Evolutionary conservation across 805 yeast species (phyloP), one percentile per base, ranked within the genome.

Genomic region (Cyberlindnera galapagoensis): DNA sequence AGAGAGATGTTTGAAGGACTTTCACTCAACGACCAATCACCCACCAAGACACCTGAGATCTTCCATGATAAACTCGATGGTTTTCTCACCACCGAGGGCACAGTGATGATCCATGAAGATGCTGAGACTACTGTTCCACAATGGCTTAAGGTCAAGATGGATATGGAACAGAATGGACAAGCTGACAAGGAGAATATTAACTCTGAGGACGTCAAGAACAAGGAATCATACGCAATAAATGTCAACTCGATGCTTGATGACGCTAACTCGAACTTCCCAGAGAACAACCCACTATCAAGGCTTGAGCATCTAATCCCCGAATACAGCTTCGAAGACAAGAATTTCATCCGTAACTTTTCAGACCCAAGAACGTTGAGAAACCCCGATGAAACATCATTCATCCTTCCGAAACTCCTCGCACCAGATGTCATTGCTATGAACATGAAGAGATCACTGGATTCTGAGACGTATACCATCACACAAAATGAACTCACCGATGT

Each of bases 261-360:
- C 22, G 5, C 24, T 27, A 9, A 9, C 13, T 16, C 13, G 14
- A 9, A 7, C 21, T 11, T 14, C 28, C 14, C 17, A 28, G 28
- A 26, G 34, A 17, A 21, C 14, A 8, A 26, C 22, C 12, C n/a
- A n/a, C n/a, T n/a, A n/a, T n/a, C n/a, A n/a, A n/a, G n/a, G n/a
- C n/a, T n/a, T n/a, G n/a, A n/a, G n/a, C n/a, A 19, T 7, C 16
- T 21, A 11, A 16, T 21, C 14, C 25, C 54, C 6, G 41, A 44
- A 2, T 50, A 38, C 25, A 50, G 54, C 33, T 50, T 50, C 24
- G 49, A 46, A 19, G 53, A 50, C 17, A 32, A 44, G 23, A 40
- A 44, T 17, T 31, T 38, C 15, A 24, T 42, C 17, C 39, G 31
- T 20, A 26, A 30, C 16, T 21, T 24, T 4, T 42, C 47, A 5